Conservation (phyloP, 202 grass and related monocot genomes). For the Thinopyrum obtusiflorum region DNA sequence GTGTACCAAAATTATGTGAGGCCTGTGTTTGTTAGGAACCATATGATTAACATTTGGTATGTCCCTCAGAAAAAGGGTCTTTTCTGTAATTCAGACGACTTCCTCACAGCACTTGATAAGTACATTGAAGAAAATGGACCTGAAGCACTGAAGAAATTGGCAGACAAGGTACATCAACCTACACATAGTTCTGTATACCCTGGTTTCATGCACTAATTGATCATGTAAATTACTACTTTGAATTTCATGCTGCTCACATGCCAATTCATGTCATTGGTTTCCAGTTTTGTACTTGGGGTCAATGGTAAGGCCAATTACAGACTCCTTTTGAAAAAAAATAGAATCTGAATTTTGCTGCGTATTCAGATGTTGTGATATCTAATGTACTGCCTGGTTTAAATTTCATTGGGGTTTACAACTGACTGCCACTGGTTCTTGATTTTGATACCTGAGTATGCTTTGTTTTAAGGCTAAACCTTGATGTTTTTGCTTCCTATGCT, state of each 20-base stretch:
- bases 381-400: not conserved
- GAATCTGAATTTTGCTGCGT: not conserved
- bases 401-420: not conserved
- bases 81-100: constrained; percentile 55
- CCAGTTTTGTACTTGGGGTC: not conserved
- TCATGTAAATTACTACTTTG: too few species aligned
- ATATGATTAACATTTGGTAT: constrained; percentile 63
- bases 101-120: constrained; percentile 53
- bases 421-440: not conserved
- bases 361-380: not conserved
- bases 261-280: not conserved
- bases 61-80: constrained; percentile 49
- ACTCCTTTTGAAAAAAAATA: not conserved
- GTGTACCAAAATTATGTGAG: constrained; percentile 70
- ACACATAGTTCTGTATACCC: not conserved
- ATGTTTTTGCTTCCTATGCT: not conserved
- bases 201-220: not conserved
- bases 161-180: constrained; percentile 47
- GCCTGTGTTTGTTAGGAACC: constrained; percentile 46
- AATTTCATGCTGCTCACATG: not conserved
- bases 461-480: not conserved
- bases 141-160: constrained; percentile 60
- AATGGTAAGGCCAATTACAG: not conserved
- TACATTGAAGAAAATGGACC: constrained; percentile 69
- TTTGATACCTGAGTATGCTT: constrained; percentile 2